These are phyloP conservation scores for Albifimbria verrucaria DNA, from an alignment of 2,329 filamentous ascomycete genomes.

Conservation along the genomic window DNA sequence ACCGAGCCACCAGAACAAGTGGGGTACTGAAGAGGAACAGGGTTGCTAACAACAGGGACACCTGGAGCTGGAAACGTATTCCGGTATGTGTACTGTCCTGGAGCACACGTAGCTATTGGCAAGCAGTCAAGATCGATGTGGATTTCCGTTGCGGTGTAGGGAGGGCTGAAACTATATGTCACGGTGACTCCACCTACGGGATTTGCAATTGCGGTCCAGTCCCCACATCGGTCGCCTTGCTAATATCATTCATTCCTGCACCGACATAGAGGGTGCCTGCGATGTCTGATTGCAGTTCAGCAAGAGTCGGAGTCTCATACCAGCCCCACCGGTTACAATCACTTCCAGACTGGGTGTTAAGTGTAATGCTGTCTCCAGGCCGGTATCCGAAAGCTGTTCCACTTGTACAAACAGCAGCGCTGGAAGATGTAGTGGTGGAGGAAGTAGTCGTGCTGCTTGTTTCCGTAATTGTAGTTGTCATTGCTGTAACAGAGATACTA, in stretches of 20 bases:
- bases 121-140: background rate
- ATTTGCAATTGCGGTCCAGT: background rate
- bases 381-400: background rate
- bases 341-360: background rate
- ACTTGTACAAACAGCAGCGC: background rate
- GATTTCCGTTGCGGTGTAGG: background rate
- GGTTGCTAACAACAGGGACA: background rate
- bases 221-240: background rate
- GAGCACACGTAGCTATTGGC: background rate
- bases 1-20: background rate
- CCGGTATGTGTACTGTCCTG: background rate
- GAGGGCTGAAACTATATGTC: background rate
- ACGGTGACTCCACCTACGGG: background rate
- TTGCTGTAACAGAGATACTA: no score
- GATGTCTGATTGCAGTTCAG: background rate
- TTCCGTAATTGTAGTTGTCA: background rate
- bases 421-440: background rate
- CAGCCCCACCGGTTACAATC: background rate
- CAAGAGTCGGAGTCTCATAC: background rate
- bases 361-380: background rate
- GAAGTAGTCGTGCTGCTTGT: background rate
- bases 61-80: background rate
- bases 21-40: background rate
- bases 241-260: background rate
- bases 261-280: background rate